Percentiles rank a stretch among this genome's conserved stretches.
Conservation (phyloP, 1,284 basidiomycete species). For the Lignosus rhinocerotis region DNA sequence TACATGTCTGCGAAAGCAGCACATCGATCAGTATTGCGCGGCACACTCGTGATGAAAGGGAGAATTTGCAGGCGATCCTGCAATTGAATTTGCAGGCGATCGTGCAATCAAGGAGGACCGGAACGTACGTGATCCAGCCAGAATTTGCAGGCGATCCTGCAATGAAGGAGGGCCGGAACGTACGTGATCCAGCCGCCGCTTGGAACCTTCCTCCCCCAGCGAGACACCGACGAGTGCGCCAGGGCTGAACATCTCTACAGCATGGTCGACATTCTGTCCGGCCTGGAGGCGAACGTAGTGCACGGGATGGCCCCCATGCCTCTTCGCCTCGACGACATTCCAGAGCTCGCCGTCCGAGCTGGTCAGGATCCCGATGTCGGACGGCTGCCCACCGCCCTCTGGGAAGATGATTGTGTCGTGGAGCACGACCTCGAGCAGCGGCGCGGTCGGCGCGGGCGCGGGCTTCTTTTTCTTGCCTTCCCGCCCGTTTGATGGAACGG, state of each 20-base stretch:
- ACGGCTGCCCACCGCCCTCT: slow-evolving; percentile 87
- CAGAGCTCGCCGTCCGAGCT: slow-evolving; percentile 46
- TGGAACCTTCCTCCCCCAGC: slow-evolving; percentile 65
- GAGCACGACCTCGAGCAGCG: slow-evolving; percentile 64
- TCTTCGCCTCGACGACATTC: slow-evolving; percentile 69
- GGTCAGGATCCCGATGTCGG: slow-evolving; percentile 70
- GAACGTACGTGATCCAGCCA: slow-evolving; percentile 77
- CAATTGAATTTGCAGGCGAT: not conserved
- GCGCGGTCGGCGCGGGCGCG: slow-evolving; percentile 44
- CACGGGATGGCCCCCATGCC: slow-evolving; percentile 75
- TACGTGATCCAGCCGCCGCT: slow-evolving; percentile 79
- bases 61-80: too few species aligned
- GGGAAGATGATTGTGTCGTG: slow-evolving; percentile 89
- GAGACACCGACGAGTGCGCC: slow-evolving; percentile 58
- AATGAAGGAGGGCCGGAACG: slow-evolving; percentile 29
- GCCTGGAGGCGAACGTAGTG: slow-evolving; percentile 64
- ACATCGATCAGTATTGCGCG: not conserved
- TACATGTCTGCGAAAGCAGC: slow-evolving; percentile 58
- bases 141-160: not conserved
- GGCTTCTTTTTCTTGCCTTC: slow-evolving; percentile 57
- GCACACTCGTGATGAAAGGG: not conserved
- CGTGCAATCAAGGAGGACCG: not conserved
- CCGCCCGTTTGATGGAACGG: slow-evolving; percentile 43
- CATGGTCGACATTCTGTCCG: slow-evolving; percentile 43
- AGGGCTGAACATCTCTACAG: slow-evolving; percentile 45